phyloP scores from a whole-genome alignment of 179 eudicot genomes.

The Pouteria campechiana region DNA sequence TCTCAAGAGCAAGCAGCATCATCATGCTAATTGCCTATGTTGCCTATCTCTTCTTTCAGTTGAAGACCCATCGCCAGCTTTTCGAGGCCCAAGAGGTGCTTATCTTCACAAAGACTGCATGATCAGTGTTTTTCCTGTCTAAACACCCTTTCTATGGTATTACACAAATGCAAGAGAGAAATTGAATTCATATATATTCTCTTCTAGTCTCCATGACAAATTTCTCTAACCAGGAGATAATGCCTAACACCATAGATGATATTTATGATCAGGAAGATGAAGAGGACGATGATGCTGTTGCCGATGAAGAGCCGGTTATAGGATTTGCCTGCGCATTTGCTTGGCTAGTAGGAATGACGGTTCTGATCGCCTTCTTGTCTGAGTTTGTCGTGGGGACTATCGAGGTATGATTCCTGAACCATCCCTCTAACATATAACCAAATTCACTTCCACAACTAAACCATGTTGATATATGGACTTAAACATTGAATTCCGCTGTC shows the following conservation, averaged over 20 bases:
- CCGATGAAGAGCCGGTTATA: constrained; percentile 32
- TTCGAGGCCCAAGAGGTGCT: constrained; percentile 36
- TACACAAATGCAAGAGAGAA: no score
- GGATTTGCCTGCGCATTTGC: constrained; percentile 45
- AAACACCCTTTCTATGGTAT: no score
- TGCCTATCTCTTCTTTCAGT: constrained; percentile 58
- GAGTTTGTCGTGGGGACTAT: constrained; percentile 71
- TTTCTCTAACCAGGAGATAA: no score
- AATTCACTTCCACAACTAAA: no score
- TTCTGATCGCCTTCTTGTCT: constrained; percentile 43
- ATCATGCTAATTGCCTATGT: constrained; percentile 51
- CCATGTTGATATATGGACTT: no score
- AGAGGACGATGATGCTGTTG: constrained; percentile 14
- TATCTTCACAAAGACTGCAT: no score
- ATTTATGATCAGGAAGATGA: constrained; percentile 17
- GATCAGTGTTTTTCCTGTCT: no score
- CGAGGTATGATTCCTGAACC: constrained; percentile 44
- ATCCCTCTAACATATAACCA: no score
- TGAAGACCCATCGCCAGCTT: constrained; percentile 37
- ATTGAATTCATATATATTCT: no score
- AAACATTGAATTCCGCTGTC: background rate
- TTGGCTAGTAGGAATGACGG: constrained; percentile 56
- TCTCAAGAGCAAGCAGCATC: constrained; percentile 61
- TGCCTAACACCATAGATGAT: no score
- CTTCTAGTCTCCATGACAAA: no score